Evolutionary conservation across 108 stramenopile species (phyloP), one percentile per base, ranked within the genome.

Genomic region (Pseudonitzschia multiseries): DNA sequence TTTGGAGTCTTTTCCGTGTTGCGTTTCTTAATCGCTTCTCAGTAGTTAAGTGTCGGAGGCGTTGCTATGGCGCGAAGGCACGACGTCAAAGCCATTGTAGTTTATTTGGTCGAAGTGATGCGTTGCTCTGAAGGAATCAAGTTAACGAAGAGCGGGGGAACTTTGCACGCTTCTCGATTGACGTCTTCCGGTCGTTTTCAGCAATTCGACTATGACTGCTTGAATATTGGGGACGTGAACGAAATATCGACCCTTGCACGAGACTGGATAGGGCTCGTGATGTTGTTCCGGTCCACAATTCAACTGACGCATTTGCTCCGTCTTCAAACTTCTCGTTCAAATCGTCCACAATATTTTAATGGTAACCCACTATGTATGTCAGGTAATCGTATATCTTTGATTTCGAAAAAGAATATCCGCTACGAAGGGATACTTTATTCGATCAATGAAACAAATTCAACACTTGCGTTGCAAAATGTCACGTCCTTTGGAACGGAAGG

Each of bases 371-470:
- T n/a, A n/a, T n/a, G n/a, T n/a, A n/a, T n/a, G n/a, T n/a, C 67
- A 95, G 94, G 93, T 64, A 95, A 83, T 65, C 80, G 89, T 10
- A 97, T 98, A 73, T 95, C 93, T 26, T 87, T 98, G 33, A 93
- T 98, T 62, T 97, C 96, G 41, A 98, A 95, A 71, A 98, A 96
- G 81, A 96, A 98, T 75, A 97, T 98, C 61, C 94, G 97, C 44
- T 98, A 97, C 75, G 95, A 96, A 67, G 97, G 97, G 42, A 88
- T 83, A 28, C 85, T 98, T 32, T 97, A 93, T 68, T 88, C 92
- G 20, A 96, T 98, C 81, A 96, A 98, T 70, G 87, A 93, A 73
- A 69, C 91, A 46, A 91, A 97, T 73, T 79, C 96, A 24, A 95
- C 95, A 21, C 96, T 98, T 32, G 96, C 97, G 20, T 83, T 98